phyloP scores from a whole-genome alignment of 495 filamentous ascomycete genomes.

The Xylaria scruposa region DNA sequence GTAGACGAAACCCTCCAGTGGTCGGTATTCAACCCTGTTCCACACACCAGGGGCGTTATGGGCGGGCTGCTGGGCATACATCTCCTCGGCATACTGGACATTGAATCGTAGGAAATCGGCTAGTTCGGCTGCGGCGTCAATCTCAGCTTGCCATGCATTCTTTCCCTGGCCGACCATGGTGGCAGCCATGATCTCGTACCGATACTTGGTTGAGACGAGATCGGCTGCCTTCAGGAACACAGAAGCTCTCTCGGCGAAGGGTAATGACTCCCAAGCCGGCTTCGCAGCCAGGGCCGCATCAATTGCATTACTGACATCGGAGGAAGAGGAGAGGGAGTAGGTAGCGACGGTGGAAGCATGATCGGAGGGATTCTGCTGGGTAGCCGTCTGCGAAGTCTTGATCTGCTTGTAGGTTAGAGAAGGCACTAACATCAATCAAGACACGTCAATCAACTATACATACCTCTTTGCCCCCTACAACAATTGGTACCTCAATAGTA shows the following conservation, averaged over 20 bases:
- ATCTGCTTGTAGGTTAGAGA: constrained; percentile 43
- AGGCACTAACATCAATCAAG: background rate
- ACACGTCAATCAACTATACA: constrained; percentile 50
- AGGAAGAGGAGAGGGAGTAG: constrained; percentile 76
- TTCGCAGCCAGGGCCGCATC: constrained; percentile 81
- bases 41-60: constrained; percentile 80
- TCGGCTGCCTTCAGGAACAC: constrained; percentile 94
- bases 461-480: constrained; percentile 81
- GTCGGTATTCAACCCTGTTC: constrained; percentile 84
- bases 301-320: constrained; percentile 78
- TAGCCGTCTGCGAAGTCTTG: constrained; percentile 57
- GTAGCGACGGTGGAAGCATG: constrained; percentile 75
- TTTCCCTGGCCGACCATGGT: constrained; percentile 96
- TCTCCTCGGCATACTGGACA: constrained; percentile 84
- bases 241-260: constrained; percentile 89
- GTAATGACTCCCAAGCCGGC: constrained; percentile 76
- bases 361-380: constrained; percentile 76
- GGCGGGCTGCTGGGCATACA: constrained; percentile 82
- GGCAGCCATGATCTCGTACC: constrained; percentile 90
- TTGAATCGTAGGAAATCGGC: constrained; percentile 92
- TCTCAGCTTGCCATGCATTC: constrained; percentile 96
- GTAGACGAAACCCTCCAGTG: constrained; percentile 88
- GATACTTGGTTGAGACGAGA: constrained; percentile 85
- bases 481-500: constrained; percentile 74
- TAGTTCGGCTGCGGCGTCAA: constrained; percentile 91